These are phyloP conservation scores for Solanum pinnatisectum DNA, from an alignment of 257 asterid species.

Conservation along the genomic window DNA sequence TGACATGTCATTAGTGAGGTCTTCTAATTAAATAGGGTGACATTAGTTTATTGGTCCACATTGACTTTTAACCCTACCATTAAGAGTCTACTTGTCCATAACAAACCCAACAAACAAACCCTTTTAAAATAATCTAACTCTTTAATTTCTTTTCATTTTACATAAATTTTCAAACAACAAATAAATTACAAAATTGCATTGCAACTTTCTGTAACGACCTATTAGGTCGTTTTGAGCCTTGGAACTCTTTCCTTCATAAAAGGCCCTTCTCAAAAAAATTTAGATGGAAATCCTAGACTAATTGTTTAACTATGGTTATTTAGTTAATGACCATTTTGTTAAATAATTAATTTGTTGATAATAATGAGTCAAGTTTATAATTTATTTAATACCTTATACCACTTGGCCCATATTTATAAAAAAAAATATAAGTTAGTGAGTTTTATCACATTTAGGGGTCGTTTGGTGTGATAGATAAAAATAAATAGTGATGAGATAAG, in stretches of 20 bases:
- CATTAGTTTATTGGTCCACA: background rate
- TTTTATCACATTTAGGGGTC: too few species aligned
- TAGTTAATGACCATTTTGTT: too few species aligned
- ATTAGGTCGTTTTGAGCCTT: background rate
- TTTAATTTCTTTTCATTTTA: background rate
- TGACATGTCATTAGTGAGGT: background rate
- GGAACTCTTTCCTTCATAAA: background rate
- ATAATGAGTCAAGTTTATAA: too few species aligned
- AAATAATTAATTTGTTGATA: too few species aligned
- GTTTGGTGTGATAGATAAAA: too few species aligned
- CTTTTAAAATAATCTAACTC: background rate
- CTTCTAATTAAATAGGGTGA: background rate
- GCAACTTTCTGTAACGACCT: background rate
- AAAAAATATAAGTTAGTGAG: too few species aligned
- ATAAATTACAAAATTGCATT: background rate
- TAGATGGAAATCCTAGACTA: background rate
- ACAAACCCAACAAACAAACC: background rate
- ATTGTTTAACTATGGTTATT: too few species aligned
- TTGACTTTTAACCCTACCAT: background rate
- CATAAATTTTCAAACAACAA: background rate
- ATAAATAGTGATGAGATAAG: too few species aligned
- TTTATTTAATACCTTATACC: too few species aligned
- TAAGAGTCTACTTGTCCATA: background rate
- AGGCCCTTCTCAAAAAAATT: too few species aligned
- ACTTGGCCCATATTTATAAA: too few species aligned